Conservation (phyloP, 2,329 filamentous ascomycete species). For the Alternaria angustiovoidea region DNA sequence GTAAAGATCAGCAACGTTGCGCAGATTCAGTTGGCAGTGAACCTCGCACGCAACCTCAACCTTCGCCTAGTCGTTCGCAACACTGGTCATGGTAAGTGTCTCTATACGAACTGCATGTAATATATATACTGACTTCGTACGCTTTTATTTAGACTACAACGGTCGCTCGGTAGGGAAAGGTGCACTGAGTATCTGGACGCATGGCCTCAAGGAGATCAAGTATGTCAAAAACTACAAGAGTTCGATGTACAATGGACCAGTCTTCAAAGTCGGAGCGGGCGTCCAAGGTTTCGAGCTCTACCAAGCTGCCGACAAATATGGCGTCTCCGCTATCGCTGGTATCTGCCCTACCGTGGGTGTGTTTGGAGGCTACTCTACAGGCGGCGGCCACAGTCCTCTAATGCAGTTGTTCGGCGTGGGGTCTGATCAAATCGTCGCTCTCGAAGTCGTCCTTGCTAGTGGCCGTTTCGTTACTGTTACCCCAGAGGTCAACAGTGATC, state of each 20-base stretch:
- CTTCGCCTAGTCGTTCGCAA: slow-evolving; percentile 45
- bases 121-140: too few species aligned
- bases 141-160: slow-evolving; percentile 25
- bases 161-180: slow-evolving; percentile 40
- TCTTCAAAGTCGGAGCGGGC: slow-evolving; percentile 44
- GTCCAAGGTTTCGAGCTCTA: slow-evolving; percentile 44
- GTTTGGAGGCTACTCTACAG: slow-evolving; percentile 51
- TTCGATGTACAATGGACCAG: slow-evolving; percentile 36
- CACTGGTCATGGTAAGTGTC: slow-evolving; percentile 34
- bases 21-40: slow-evolving; percentile 45
- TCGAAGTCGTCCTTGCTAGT: slow-evolving; percentile 44
- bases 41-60: slow-evolving; percentile 42
- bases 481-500: slow-evolving; percentile 44
- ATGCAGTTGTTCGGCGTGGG: slow-evolving; percentile 55
- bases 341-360: slow-evolving; percentile 62
- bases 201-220: slow-evolving; percentile 41
- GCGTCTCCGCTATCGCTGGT: slow-evolving; percentile 36
- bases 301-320: slow-evolving; percentile 39
- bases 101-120: too few species aligned
- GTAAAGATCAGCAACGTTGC: slow-evolving; percentile 41
- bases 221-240: slow-evolving; percentile 39
- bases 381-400: slow-evolving; percentile 64
- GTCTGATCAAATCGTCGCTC: slow-evolving; percentile 48
- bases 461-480: slow-evolving; percentile 38
- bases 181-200: slow-evolving; percentile 42